Evolutionary conservation across 768 basidiomycete genomes (phyloP).

Genomic region (Pleurotus tuber-regium): DNA sequence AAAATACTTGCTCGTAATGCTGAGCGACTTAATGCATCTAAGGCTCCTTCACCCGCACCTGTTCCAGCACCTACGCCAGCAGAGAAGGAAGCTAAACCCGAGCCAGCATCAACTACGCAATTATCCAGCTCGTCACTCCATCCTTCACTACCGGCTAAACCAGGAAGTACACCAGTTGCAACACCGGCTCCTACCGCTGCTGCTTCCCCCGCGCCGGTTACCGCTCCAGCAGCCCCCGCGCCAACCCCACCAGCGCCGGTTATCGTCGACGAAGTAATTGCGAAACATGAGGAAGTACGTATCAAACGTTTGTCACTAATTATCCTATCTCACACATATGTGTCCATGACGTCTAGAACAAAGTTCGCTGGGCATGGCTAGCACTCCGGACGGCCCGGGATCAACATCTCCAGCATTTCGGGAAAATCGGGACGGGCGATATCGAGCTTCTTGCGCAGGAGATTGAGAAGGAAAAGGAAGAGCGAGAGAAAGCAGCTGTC

Average conservation of each 20-base stretch:
- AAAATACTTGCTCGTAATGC: conserved; percentile 33
- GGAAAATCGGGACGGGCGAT: conserved; percentile 81
- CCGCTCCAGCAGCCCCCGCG: conserved; percentile 19
- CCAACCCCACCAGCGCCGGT: conserved; percentile 28
- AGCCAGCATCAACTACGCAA: conserved; percentile 17
- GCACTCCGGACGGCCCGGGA: conserved; percentile 76
- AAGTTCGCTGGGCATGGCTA: conserved; percentile 78
- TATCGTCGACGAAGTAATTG: conserved; percentile 47
- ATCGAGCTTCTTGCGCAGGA: conserved; percentile 50
- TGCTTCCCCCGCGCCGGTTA: conserved; percentile 20
- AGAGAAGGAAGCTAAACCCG: conserved; percentile 15
- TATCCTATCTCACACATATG: neutral
- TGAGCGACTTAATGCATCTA: conserved; percentile 19
- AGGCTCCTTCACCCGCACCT: conserved; percentile 14
- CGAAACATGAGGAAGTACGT: conserved; percentile 61
- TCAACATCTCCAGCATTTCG: conserved; percentile 70
- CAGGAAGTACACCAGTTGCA: conserved; percentile 4
- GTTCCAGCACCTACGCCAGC: conserved; percentile 14
- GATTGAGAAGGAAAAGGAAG: conserved; percentile 48
- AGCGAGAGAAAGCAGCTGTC: conserved; percentile 33
- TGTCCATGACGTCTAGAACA: conserved; percentile 47
- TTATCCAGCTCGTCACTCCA: neutral
- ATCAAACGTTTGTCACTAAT: conserved; percentile 11
- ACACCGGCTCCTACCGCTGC: conserved; percentile 11
- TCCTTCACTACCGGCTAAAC: conserved; percentile 12